A percentile compares a stretch with the other conserved stretches of the same genome.
Evolutionary conservation across 768 basidiomycete genomes (phyloP).

Genomic region (Pleurotus tuber-regium): DNA sequence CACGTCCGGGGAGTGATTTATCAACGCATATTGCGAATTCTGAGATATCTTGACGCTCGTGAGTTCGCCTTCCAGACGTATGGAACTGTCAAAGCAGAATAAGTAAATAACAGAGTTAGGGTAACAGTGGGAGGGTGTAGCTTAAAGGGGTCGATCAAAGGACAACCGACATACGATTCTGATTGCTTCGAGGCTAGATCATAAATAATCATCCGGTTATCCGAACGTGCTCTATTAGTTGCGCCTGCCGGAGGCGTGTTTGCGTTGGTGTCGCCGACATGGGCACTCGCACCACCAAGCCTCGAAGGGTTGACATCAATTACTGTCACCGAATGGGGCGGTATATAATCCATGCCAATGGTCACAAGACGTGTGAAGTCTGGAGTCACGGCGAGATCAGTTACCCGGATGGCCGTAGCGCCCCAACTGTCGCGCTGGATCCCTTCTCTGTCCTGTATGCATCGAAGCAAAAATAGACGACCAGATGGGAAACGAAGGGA

Average conservation of each 20-base stretch:
- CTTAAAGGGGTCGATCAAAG: no score
- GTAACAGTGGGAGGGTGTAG: no score
- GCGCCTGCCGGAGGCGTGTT: conserved; percentile 25
- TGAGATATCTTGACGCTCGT: conserved; percentile 86
- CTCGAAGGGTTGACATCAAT: conserved; percentile 15
- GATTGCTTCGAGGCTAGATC: conserved; percentile 66
- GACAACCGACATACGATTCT: conserved; percentile 53
- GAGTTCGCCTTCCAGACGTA: conserved; percentile 72
- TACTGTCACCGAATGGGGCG: conserved; percentile 12
- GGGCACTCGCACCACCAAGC: conserved; percentile 20
- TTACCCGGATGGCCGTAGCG: conserved; percentile 72
- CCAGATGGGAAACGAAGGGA: conserved; percentile 13
- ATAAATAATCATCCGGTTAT: conserved; percentile 74
- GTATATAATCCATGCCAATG: conserved; percentile 59
- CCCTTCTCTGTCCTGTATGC: conserved; percentile 68
- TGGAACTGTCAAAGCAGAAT: conserved; percentile 60
- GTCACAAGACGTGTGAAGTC: conserved; percentile 82
- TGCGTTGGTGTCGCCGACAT: conserved; percentile 31
- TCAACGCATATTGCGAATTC: conserved; percentile 83
- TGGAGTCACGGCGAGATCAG: conserved; percentile 84
- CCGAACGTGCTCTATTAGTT: conserved; percentile 35
- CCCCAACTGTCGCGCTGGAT: conserved; percentile 67
- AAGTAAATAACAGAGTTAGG: no score
- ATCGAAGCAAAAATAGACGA: not conserved
- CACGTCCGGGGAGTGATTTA: conserved; percentile 87